phyloP scores from a whole-genome alignment of 768 basidiomycete species.

The Mycena leptocephala region DNA sequence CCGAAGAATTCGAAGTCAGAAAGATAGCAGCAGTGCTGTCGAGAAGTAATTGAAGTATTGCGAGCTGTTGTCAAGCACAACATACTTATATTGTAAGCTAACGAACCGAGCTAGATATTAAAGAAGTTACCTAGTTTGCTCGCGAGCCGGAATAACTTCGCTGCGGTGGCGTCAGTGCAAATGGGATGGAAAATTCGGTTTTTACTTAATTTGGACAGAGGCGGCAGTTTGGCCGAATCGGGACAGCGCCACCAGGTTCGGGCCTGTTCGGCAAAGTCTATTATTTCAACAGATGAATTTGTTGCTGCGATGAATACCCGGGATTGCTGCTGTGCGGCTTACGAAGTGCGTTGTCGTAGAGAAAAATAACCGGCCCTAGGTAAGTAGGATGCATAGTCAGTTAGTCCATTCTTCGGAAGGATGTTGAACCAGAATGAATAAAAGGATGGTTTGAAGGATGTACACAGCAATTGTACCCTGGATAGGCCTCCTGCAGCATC shows the following conservation, averaged over 20 bases:
- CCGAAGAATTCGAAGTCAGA: not conserved
- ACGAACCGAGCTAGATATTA: not conserved
- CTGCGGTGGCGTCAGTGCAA: not conserved
- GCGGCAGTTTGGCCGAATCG: conserved; percentile 7
- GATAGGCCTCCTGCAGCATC: too few species aligned
- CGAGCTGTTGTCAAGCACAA: not conserved
- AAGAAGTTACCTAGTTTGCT: not conserved
- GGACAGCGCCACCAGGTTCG: not conserved
- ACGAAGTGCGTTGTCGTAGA: too few species aligned
- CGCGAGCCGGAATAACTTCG: not conserved
- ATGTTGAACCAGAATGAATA: too few species aligned
- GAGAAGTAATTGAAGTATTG: not conserved
- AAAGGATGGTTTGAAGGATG: too few species aligned
- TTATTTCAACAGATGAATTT: not conserved
- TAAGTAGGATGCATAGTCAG: too few species aligned
- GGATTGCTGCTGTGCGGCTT: not conserved
- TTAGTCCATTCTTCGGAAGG: too few species aligned
- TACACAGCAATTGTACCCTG: too few species aligned
- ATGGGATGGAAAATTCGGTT: not conserved
- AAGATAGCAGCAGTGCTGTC: not conserved
- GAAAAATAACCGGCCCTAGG: too few species aligned
- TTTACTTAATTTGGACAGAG: conserved; percentile 16
- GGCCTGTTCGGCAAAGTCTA: not conserved
- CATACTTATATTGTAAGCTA: not conserved
- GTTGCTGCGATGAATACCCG: not conserved